Evolutionary conservation across 441 rosid species (phyloP).

Genomic region (Adansonia madagascariensis): DNA sequence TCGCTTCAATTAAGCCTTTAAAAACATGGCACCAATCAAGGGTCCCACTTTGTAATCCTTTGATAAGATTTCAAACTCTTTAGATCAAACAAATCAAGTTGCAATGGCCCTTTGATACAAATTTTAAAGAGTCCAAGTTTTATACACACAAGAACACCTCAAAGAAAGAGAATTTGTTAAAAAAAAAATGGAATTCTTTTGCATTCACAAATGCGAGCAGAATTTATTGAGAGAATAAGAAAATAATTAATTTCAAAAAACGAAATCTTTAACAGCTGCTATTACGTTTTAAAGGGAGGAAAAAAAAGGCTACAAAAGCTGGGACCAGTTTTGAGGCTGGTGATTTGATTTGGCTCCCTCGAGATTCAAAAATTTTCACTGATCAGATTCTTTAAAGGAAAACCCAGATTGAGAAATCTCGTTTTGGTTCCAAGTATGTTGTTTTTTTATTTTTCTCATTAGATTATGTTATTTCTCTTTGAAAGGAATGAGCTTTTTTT

Average conservation of each 20-base stretch:
- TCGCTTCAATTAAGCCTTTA: neutral
- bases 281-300: too few species aligned
- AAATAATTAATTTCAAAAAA: neutral
- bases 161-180: neutral
- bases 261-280: neutral
- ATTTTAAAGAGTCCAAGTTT: neutral
- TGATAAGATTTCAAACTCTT: neutral
- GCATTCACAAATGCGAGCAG: too few species aligned
- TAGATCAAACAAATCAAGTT: neutral
- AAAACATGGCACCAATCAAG: neutral
- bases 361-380: neutral
- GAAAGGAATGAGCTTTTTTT: neutral
- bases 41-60: slow-evolving; percentile 5
- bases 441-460: neutral
- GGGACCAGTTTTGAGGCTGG: neutral
- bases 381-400: neutral
- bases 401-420: neutral
- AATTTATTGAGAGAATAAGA: neutral
- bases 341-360: neutral
- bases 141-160: neutral
- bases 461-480: neutral
- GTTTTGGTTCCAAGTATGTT: neutral
- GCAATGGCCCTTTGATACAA: neutral
- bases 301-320: neutral
- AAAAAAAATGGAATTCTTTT: neutral